Evolutionary conservation across 2,329 filamentous ascomycete genomes (phyloP), one percentile per base, ranked within the genome.

Genomic region (Fusarium odoratissimum): DNA sequence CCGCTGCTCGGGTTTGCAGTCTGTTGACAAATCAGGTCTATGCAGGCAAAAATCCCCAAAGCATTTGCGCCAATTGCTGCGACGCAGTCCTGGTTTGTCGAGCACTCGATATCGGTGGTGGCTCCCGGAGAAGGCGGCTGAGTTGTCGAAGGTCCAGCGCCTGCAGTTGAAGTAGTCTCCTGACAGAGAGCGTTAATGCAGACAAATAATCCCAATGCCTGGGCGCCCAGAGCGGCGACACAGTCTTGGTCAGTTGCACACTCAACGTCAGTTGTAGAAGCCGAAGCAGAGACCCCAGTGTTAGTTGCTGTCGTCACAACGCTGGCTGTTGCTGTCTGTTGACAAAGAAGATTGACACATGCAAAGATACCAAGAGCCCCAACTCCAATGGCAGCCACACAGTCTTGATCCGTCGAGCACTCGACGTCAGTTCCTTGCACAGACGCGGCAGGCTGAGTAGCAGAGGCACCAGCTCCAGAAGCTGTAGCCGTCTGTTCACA

Each of bases 191-290:
- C 42, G 44, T 70, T 33, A 6, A 70, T 3, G 4, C 67, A 69
- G 3, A 40, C 44, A 52, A 64, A 40, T 2, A 64, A 3, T 4
- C 64, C 64, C 23, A 69, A 8, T 8, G 30, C 49, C 2, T 7
- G 31, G 3, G 48, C 30, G 2, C 66, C 66, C 4, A 69, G 21
- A 19, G 58, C 49, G 2, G 30, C 64, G 2, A 64, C 48, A 4
- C 65, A 68, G 49, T 68, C 65, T 37, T 30, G 23, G 16, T 68
- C 64, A 19, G 65, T 68, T 14, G 35, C 17, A 6, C 65, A 68
- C 8, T 37, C 21, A 14, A 63, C 21, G 38, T 41, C 40, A 7
- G 31, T 48, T 8, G 11, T 19, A 31, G 40, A 35, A 2, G 12
- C 38, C 3, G 38, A 19, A 21, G 37, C 40, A 35, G 49, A 38